Conservation (phyloP, 768 basidiomycete genomes). For the Mycena maculata region DNA sequence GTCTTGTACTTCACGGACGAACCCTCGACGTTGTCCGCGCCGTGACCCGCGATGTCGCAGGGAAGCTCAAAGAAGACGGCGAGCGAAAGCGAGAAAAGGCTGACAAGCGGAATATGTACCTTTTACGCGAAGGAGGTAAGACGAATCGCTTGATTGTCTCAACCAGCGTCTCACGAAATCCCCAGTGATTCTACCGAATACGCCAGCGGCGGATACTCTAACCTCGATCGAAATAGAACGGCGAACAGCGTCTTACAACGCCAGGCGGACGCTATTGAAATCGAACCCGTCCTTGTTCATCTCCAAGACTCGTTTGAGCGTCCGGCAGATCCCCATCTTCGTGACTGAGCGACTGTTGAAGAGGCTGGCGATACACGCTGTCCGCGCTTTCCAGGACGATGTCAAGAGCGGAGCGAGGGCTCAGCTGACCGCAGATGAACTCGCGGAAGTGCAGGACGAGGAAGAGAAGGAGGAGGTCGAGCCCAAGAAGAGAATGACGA, state of each 20-base stretch:
- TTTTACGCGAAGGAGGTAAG: conserved; percentile 95
- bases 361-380: conserved; percentile 84
- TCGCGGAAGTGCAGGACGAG: conserved; percentile 55
- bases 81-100: conserved; percentile 88
- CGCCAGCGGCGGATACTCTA: conserved; percentile 80
- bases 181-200: conserved; percentile 90
- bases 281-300: conserved; percentile 95
- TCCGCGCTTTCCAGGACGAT: conserved; percentile 83
- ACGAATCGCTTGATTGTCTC: conserved; percentile 15
- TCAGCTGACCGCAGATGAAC: conserved; percentile 79
- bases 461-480: conserved; percentile 39
- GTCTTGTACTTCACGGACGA: conserved; percentile 90
- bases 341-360: conserved; percentile 92
- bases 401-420: conserved; percentile 70
- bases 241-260: conserved; percentile 86
- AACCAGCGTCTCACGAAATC: conserved; percentile 12
- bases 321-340: conserved; percentile 92
- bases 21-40: conserved; percentile 92
- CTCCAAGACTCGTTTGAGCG: conserved; percentile 92
- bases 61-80: conserved; percentile 87
- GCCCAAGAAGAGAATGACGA: conserved; percentile 40
- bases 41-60: conserved; percentile 90
- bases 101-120: conserved; percentile 95
- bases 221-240: conserved; percentile 84
- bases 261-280: conserved; percentile 84